Base-by-base conservation (phyloP, 352 stramenopile species). In the Globisporangium ultimum region DNA sequence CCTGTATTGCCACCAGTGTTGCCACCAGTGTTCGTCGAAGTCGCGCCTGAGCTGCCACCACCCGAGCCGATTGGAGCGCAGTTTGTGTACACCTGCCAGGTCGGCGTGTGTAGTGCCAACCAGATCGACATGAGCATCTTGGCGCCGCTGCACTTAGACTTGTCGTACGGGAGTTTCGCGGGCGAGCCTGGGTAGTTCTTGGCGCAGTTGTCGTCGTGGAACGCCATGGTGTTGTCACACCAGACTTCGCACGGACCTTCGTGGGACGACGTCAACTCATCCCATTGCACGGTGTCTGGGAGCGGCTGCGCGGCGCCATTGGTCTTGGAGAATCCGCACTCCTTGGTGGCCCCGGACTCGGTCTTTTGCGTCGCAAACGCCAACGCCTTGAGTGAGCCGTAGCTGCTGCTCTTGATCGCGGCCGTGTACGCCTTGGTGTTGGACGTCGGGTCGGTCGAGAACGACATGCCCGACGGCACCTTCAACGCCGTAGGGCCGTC, bases 81-180 rank as follows among this genome's bases (percentile, higher is more conserved):
- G 59, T 66, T 66, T n/a, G 50, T 67, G 54, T 67, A 67, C n/a
- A 58, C 48, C 32, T 67, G 61, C 61, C 61, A 67, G 13, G 52
- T 36, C 8, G 55, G 34, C 0, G 55, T 42, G 48, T 67, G 61
- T 38, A 67, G 21, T 18, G 61, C 61, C 36, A 67, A 21, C 61
- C 61, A 67, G 13, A 59, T 43, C 32, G 45, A 50, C 34, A 50
- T 47, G 18, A 67, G 45, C 38, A 57, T 51, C 48, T 67, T 67
- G 20, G 49, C 48, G 21, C 54, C 61, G 6, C 22, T 42, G 36
- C 60, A 66, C 24, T 32, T 66, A 36, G 49, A 47, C 48, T 52
- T 53, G n/a, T 67, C 61, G 34, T 63, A 59, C 36, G 55, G 49
- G 48, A 67, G 24, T 22, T 50, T 53, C 20, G 8, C 50, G 5